phyloP scores from a whole-genome alignment of 2,329 filamentous ascomycete genomes.

The Cordyceps cateniannulata region DNA sequence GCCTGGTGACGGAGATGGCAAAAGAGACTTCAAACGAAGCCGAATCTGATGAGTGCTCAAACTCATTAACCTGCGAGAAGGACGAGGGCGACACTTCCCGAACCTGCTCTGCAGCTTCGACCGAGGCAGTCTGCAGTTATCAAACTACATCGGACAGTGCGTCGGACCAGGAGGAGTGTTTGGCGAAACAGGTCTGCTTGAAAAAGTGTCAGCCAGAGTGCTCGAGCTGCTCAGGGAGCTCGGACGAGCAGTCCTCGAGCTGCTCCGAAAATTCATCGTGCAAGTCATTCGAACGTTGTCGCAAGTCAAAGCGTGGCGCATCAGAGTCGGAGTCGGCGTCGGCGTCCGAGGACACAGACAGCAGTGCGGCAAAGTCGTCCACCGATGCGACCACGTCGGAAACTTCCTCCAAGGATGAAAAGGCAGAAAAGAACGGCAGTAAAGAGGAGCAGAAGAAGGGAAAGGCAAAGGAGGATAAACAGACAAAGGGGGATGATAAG shows the following conservation, averaged over 20 bases:
- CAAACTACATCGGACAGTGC: background rate
- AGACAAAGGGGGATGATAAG: background rate
- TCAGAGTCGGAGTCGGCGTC: background rate
- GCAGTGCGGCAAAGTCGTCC: background rate
- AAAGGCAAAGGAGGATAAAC: background rate
- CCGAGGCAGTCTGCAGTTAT: background rate
- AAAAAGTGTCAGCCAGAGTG: background rate
- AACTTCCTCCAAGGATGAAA: background rate
- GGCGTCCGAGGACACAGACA: background rate
- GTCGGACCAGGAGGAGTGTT: background rate
- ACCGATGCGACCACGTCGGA: background rate
- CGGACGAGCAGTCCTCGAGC: background rate
- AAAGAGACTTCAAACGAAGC: background rate
- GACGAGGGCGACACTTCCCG: background rate
- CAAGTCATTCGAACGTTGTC: background rate
- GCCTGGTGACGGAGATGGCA: background rate
- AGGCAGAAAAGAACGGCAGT: background rate
- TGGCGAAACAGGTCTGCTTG: background rate
- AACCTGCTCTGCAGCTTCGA: background rate
- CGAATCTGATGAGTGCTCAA: background rate
- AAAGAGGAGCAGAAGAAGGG: background rate
- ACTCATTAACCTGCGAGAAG: background rate
- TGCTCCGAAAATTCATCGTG: background rate
- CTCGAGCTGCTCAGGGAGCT: background rate
- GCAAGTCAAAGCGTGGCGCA: background rate